Base-by-base conservation (phyloP, 352 stramenopile species). In the Phytopythium mirpurense region DNA sequence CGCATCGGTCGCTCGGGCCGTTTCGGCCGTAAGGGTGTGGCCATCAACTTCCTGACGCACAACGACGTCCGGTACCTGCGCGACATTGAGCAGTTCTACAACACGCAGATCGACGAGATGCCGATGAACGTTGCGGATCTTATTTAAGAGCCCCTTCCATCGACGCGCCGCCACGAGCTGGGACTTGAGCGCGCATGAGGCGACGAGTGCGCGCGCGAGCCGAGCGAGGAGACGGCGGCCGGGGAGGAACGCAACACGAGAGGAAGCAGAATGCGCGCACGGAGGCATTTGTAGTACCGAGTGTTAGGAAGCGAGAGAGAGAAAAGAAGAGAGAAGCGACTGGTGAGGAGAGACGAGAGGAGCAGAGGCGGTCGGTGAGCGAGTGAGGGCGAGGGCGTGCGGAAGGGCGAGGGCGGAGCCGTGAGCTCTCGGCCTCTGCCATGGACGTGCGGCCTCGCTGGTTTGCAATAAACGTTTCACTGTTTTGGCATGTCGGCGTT, bases 31-130 rank as follows among this genome's bases (percentile, higher is more conserved):
- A 99, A 99, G 89, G 98, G 98, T 92, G 96, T 99, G 49, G 97
- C 97, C 56, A 99, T 99, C 83, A 99, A 99, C 92, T 99, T 99
- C 75, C 74, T 99, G 63, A 98, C 96, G 56, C 83, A 98, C 72
- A 97, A 93, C 63, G 97, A 99, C 78, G 94, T 98, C 63, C 89
- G 94, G 81, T 98, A 99, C 79, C 78, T 99, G 60, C 89, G 93
- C 73, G 97, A 99, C 82, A 99, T 99, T 72, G 97, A 99, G 82
- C 82, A 98, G 75, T 99, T 99, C 83, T 99, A 99, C 91, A 98
- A 97, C 71, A 99, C 97, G 57, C 90, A 99, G 70, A 99, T 99
- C 71, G 93, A 97, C 63, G 97, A 99, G 81, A 99, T 99, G 95
- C 97, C 97, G 55, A 98, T 98, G 85, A 98, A 99, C 78, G 96